Evolutionary conservation across 768 basidiomycete species (phyloP), one percentile per base, ranked within the genome.

Genomic region (Mycena olivaceomarginata): DNA sequence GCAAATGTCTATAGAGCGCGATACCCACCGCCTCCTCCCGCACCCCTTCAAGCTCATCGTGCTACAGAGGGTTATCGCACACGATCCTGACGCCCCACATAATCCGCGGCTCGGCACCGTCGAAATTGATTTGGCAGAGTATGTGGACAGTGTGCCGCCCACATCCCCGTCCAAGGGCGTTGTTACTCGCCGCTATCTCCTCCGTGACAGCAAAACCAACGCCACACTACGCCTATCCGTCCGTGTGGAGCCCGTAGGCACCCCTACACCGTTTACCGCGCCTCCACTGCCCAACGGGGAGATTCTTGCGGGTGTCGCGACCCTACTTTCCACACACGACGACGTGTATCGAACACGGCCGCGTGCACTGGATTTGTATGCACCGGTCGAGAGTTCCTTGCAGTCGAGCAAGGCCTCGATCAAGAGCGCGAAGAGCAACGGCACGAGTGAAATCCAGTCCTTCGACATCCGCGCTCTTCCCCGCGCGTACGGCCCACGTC

Each of bases 151-250:
- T 16, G 60, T 75, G 20, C 65, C 67, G 40, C 5, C 60, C 20
- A 20, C 59, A 4, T 20, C 68, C 3, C 40, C 43, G 8, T 18
- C 56, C 67, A 91, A 93, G 48, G 90, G 92, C 7, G 82, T 83
- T n/a, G 89, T 95, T 31, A 91, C 92, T 13, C 88, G 95, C 20
- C 88, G 91, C 5, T 94, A 95, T 84, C 87, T 96, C 5, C 85
- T 96, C 8, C 88, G 92, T 60, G 91, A 95, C 79, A 95, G 93
- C 79, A 95, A 94, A 85, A 95, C 92, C 63, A 96, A 96, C 78
- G 94, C 95, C 1, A 94, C 93, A 6, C 87, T 96, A 63, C 78
- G 94, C 91, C 86, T 96, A 9, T 91, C 93, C 7, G 89, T 95
- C 56, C 88, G 89, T 79, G 85, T 93, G 69, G 90, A 87, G 48